A percentile compares a stretch with the other conserved stretches of the same genome.
Evolutionary conservation across 1,284 basidiomycete species (phyloP).

Genomic region (Pseudozyma sp.): DNA sequence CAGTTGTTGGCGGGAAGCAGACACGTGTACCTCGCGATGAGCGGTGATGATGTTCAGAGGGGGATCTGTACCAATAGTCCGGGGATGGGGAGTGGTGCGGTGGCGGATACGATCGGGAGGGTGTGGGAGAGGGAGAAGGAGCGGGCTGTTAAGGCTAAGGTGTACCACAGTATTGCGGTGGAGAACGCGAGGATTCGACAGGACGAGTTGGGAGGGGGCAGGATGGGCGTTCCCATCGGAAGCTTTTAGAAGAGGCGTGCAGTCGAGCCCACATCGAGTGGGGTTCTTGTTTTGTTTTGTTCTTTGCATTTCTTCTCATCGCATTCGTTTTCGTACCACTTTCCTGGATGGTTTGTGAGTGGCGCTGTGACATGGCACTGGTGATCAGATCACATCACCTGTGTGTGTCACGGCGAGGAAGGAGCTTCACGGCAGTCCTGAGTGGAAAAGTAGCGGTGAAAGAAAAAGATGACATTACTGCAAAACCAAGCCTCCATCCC

Average conservation of each 20-base stretch:
- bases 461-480: too few species aligned
- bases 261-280: too few species aligned
- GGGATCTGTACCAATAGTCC: constrained; percentile 34
- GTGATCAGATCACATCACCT: too few species aligned
- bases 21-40: constrained; percentile 42
- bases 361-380: too few species aligned
- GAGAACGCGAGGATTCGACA: constrained; percentile 45
- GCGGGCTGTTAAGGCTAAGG: constrained; percentile 41
- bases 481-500: too few species aligned
- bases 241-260: constrained; percentile 5
- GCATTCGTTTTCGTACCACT: too few species aligned
- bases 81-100: constrained; percentile 8
- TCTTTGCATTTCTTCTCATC: too few species aligned
- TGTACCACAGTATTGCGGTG: constrained; percentile 49
- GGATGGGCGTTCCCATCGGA: constrained; percentile 36
- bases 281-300: too few species aligned
- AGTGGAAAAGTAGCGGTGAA: too few species aligned
- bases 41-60: constrained; percentile 46
- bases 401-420: too few species aligned
- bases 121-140: constrained; percentile 53
- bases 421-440: too few species aligned
- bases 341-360: too few species aligned
- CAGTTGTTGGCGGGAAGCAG: constrained; percentile 57
- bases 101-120: constrained; percentile 49
- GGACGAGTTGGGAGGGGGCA: constrained; percentile 58